Evolutionary conservation across 306 rosid genomes (phyloP).

Genomic region (Pyrus bretschneideri): DNA sequence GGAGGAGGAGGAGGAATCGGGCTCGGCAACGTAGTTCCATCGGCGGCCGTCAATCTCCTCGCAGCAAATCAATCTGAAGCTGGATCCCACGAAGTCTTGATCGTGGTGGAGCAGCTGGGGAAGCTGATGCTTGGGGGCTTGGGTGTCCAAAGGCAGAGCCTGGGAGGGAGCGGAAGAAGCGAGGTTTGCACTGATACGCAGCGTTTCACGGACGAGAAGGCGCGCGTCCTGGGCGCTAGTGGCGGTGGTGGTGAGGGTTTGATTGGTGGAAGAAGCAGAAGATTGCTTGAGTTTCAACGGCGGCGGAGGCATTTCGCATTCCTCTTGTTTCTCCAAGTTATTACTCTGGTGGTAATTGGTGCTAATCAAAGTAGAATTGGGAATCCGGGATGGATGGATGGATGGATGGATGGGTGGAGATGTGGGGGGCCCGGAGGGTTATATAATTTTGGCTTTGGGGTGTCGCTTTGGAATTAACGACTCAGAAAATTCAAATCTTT

Average conservation of each 20-base stretch:
- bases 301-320: background rate
- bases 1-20: slow-evolving; percentile 18
- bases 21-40: slow-evolving; percentile 80
- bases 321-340: background rate
- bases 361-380: background rate
- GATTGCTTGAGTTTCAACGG: background rate
- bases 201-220: slow-evolving; percentile 68
- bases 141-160: slow-evolving; percentile 4
- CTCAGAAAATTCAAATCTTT: too few relatives aligned
- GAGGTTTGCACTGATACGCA: slow-evolving; percentile 73
- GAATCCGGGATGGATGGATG: too few relatives aligned
- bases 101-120: slow-evolving; percentile 1
- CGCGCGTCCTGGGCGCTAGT: slow-evolving; percentile 50
- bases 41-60: slow-evolving; percentile 87
- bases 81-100: slow-evolving; percentile 36
- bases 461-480: slow-evolving; percentile 3
- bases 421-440: background rate
- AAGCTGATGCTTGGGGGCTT: background rate
- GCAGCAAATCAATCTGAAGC: slow-evolving; percentile 57
- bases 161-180: slow-evolving; percentile 49
- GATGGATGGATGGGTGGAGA: too few relatives aligned
- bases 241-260: slow-evolving; percentile 29
- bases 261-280: slow-evolving; percentile 25
- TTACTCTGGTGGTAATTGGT: background rate
- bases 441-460: background rate